Evolutionary conservation across 1,139 yeast genomes (phyloP), one percentile per base, ranked within the genome.

Genomic region (Spencermartinsiella ligniputridi): DNA sequence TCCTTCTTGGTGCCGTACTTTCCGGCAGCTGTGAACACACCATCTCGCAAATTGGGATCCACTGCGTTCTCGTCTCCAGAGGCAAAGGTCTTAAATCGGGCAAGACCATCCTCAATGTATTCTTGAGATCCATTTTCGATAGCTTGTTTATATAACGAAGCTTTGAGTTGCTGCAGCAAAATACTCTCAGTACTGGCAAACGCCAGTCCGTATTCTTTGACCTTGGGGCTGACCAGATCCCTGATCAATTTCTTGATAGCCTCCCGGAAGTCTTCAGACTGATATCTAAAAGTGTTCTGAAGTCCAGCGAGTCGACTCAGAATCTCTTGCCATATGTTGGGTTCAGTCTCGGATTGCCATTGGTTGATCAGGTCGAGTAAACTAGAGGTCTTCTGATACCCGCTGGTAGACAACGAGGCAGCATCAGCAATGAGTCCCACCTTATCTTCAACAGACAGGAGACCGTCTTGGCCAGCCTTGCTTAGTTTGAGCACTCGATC

Each of bases 391-490:
- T 81, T 71, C 49, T 83, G 78, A 61, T 78, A 81, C 15, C 95
- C 95, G 37, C 89, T 78, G 13, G 81, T 68, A 2, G 92, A 77
- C 54, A 86, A 74, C 8, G 90, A 77, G 43, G 77, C 81, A 20
- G 87, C 85, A 68, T 87, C 96, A 20, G 94, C 88, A 40, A 87
- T 86, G 54, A 87, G 76, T 45, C 95, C 95, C 46, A 85, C 83
- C 65, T 94, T 81, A 64, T 87, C 96, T 63, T 84, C 90, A 41
- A 83, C 87, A 5, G 90, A 75, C 53, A 87, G 74, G 53, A 77
- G 70, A 24, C 87, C 85, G 16, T 72, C 71, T 33, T 70, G 70
- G 47, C 88, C 89, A 42, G 87, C 88, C 54, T 75, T 65, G 46
- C 92, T 88, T 54, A 88, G 76, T 66, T 81, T 81, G 42, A 71